A percentile compares a stretch with the other conserved stretches of the same genome.
These are phyloP conservation scores for Escallonia rubra DNA, from an alignment of 129 eudicot species.

Conservation along the genomic window DNA sequence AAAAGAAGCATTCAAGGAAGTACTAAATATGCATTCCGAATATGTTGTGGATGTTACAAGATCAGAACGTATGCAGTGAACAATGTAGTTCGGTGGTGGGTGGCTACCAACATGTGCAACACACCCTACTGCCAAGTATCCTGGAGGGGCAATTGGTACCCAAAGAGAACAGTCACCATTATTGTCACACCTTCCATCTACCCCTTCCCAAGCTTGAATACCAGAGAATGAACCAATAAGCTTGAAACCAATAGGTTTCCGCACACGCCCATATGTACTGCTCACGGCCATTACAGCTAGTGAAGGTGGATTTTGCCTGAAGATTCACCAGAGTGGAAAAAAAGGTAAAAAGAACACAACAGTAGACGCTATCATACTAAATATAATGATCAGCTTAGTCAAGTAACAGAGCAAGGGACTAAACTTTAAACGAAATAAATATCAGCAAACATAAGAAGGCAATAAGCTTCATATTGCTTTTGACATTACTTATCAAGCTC, in stretches of 20 bases:
- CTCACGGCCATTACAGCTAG: constrained; percentile 87
- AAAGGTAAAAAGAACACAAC: not conserved
- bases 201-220: constrained; percentile 42
- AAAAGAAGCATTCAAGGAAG: constrained; percentile 43
- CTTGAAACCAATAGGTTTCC: constrained; percentile 86
- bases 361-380: no score
- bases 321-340: constrained; percentile 17
- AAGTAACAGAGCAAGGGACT: no score
- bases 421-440: no score
- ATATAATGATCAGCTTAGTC: no score
- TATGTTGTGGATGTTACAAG: constrained; percentile 78
- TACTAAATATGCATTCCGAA: constrained; percentile 67
- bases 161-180: constrained; percentile 78
- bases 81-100: constrained; percentile 88
- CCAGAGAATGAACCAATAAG: constrained; percentile 64
- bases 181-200: constrained; percentile 20
- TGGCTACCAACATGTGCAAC: constrained; percentile 70
- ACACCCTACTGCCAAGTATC: constrained; percentile 88
- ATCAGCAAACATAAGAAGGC: no score
- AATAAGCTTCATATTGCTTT: no score
- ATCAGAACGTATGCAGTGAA: constrained; percentile 83
- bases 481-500: no score
- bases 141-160: constrained; percentile 90
- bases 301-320: constrained; percentile 97
- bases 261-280: constrained; percentile 84